Percentiles rank a stretch among this genome's conserved stretches.
phyloP scores from a whole-genome alignment of 345 rosid species.

The Euphorbia lathyris region DNA sequence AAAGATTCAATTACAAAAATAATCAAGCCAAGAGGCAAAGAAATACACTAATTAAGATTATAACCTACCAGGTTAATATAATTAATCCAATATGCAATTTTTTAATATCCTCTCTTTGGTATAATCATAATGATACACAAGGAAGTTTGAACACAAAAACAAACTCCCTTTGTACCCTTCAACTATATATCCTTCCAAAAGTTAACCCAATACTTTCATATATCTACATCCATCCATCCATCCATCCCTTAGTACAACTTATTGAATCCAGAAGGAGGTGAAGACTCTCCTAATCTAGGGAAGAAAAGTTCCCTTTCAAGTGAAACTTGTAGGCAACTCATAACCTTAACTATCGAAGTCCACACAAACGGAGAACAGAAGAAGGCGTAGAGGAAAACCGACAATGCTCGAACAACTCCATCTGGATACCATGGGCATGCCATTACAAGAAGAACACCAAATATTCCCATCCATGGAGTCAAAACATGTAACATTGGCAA shows the following conservation, averaged over 20 bases:
- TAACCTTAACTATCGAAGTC: conserved; percentile 52
- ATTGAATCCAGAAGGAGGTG: conserved; percentile 27
- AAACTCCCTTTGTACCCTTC: conserved; percentile 4
- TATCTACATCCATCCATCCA: no score
- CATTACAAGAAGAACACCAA: conserved; percentile 76
- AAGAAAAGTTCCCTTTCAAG: conserved; percentile 75
- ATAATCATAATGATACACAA: neutral
- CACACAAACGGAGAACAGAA: conserved; percentile 72
- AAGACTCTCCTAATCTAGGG: conserved; percentile 46
- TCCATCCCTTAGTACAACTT: conserved; percentile 14
- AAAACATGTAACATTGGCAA: conserved; percentile 58
- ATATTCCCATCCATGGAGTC: conserved; percentile 60
- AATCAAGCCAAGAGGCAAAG: neutral
- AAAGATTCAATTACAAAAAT: neutral
- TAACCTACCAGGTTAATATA: neutral
- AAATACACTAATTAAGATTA: neutral
- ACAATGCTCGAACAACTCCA: conserved; percentile 68
- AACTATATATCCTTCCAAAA: neutral
- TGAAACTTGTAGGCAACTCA: conserved; percentile 57
- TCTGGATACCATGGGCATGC: conserved; percentile 68
- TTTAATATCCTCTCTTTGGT: neutral
- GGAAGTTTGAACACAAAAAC: conserved; percentile 10
- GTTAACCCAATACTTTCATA: neutral
- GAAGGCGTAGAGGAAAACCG: conserved; percentile 67
- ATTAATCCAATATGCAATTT: neutral